Evolutionary conservation across 2,329 filamentous ascomycete species (phyloP).

Genomic region (Gnomoniopsis smithogilvyi): DNA sequence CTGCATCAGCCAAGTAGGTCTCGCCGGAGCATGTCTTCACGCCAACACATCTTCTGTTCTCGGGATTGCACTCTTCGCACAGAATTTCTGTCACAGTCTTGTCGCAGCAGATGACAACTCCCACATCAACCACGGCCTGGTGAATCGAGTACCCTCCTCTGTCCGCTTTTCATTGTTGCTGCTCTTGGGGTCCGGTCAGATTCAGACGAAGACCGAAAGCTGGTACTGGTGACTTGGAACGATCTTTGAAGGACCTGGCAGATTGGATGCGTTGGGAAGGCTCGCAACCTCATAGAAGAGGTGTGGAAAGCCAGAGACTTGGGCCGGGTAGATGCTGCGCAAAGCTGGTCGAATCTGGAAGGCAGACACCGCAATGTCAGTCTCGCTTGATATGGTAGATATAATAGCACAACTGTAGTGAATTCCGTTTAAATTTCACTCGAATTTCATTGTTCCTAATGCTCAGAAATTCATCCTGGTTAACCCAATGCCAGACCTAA

Average conservation of each 20-base stretch:
- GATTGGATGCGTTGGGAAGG: slow-evolving; percentile 29
- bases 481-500: slow-evolving; percentile 2
- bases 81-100: slow-evolving; percentile 36
- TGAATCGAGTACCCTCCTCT: slow-evolving; percentile 35
- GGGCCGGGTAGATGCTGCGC: neutral
- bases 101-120: slow-evolving; percentile 36
- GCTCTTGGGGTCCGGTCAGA: slow-evolving; percentile 26
- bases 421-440: too few relatives aligned
- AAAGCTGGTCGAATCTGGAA: slow-evolving; percentile 12
- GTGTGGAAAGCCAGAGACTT: slow-evolving; percentile 30
- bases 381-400: slow-evolving; percentile 22
- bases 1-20: slow-evolving; percentile 31
- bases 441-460: too few relatives aligned
- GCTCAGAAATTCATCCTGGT: too few relatives aligned
- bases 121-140: slow-evolving; percentile 32
- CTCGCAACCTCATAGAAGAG: slow-evolving; percentile 25
- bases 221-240: slow-evolving; percentile 23
- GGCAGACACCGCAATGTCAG: slow-evolving; percentile 22
- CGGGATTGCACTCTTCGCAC: slow-evolving; percentile 26
- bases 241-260: slow-evolving; percentile 28
- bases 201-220: slow-evolving; percentile 24
- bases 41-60: slow-evolving; percentile 25
- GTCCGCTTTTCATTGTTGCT: slow-evolving; percentile 29
- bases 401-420: too few relatives aligned
- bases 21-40: slow-evolving; percentile 24